A percentile compares a stretch with the other conserved stretches of the same genome.
phyloP scores from a whole-genome alignment of 108 stramenopile species.

The Mediolabrus comicus region DNA sequence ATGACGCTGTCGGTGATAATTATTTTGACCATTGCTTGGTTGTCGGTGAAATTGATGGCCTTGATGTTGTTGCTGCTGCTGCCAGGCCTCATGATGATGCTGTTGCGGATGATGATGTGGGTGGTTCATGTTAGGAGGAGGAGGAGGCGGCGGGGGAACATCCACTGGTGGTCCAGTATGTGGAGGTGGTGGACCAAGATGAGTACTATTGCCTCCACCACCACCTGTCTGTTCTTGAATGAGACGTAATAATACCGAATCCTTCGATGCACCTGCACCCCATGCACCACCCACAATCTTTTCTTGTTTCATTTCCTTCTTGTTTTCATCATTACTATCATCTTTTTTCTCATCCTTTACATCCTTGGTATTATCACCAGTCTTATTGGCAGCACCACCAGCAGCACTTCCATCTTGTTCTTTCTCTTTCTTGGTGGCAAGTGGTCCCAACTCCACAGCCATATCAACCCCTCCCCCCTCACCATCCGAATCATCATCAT shows the following conservation, averaged over 20 bases:
- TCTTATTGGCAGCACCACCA: not conserved
- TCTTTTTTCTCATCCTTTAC: not conserved
- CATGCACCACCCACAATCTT: conserved; percentile 73
- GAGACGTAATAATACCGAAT: conserved; percentile 66
- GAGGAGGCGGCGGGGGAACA: too few species aligned
- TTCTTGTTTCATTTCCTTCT: conserved; percentile 18
- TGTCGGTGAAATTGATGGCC: not conserved
- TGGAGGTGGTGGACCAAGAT: conserved; percentile 1
- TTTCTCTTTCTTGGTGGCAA: not conserved
- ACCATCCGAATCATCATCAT: conserved; percentile 24
- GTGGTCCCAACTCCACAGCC: conserved; percentile 31
- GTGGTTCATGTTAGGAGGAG: not conserved
- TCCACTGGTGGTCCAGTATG: conserved; percentile 14
- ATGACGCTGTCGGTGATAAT: not conserved
- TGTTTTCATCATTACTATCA: not conserved
- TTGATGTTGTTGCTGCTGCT: not conserved
- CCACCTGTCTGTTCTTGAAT: conserved; percentile 70
- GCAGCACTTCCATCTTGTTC: conserved; percentile 21
- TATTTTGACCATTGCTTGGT: not conserved
- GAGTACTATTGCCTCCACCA: not conserved
- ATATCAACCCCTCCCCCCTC: conserved; percentile 36
- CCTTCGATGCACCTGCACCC: conserved; percentile 81
- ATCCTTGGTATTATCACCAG: not conserved
- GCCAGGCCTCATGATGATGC: not conserved
- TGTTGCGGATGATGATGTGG: not conserved